Evolutionary conservation across 495 filamentous ascomycete genomes (phyloP).

Genomic region (Xylaria bambusicola): DNA sequence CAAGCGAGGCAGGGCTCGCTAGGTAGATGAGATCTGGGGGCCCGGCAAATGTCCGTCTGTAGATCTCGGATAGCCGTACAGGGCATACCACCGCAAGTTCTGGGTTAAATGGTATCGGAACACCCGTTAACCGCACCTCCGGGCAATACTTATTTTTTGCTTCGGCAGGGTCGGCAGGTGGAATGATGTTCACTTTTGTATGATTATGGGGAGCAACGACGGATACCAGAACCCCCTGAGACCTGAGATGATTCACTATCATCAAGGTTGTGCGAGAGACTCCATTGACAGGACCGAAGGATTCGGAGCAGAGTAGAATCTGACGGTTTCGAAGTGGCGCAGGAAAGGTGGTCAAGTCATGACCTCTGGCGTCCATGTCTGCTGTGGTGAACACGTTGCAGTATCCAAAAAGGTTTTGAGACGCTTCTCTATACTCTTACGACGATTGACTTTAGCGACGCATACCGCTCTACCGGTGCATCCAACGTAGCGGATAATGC

Average conservation of each 20-base stretch:
- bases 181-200: conserved; percentile 39
- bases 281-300: conserved; percentile 66
- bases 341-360: conserved; percentile 42
- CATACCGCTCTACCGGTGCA: no score
- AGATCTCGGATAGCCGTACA: conserved; percentile 57
- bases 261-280: conserved; percentile 64
- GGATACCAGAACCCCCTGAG: conserved; percentile 56
- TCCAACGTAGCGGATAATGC: no score
- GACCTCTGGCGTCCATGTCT: conserved; percentile 4
- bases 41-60: conserved; percentile 49
- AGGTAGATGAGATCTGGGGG: conserved; percentile 62
- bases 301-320: conserved; percentile 64
- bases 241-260: conserved; percentile 61
- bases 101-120: conserved; percentile 65
- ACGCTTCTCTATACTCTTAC: no score
- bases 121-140: conserved; percentile 55
- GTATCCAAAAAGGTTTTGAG: no score
- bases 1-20: conserved; percentile 63
- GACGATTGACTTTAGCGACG: no score
- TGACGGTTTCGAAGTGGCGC: conserved; percentile 51
- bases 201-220: conserved; percentile 58
- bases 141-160: not conserved
- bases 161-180: conserved; percentile 26
- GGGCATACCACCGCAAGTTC: conserved; percentile 65
- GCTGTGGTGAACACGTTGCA: no score